Percentiles rank a stretch among this genome's conserved stretches.
These are phyloP conservation scores for Xylaria hypoxylon DNA, from an alignment of 2,329 filamentous ascomycete species.

Conservation along the genomic window DNA sequence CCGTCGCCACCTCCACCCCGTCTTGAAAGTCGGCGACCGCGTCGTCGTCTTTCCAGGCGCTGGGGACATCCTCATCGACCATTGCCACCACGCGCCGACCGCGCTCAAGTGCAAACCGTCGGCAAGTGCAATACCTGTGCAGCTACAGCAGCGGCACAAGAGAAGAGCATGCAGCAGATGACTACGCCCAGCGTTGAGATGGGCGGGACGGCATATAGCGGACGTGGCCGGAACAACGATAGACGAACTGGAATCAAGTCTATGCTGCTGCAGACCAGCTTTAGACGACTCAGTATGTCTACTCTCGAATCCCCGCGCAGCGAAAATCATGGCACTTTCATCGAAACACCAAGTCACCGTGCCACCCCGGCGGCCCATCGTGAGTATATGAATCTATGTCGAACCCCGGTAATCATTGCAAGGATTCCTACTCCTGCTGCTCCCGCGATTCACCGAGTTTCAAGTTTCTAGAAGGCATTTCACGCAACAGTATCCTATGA, in stretches of 20 bases:
- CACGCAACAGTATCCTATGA: not conserved
- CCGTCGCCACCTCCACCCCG: slow-evolving; percentile 7
- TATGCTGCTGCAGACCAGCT: slow-evolving; percentile 33
- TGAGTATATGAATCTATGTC: slow-evolving; percentile 29
- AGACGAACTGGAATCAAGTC: slow-evolving; percentile 31
- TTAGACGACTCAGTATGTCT: slow-evolving; percentile 31
- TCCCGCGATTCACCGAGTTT: slow-evolving; percentile 34
- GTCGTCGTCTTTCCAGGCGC: slow-evolving; percentile 34
- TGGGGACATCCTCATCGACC: slow-evolving; percentile 27
- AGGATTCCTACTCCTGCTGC: slow-evolving; percentile 42
- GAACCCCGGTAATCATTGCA: slow-evolving; percentile 21
- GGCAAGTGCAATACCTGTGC: slow-evolving; percentile 47
- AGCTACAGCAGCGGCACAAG: slow-evolving; percentile 43
- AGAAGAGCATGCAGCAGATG: slow-evolving; percentile 34
- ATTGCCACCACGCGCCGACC: slow-evolving; percentile 4
- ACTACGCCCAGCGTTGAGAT: slow-evolving; percentile 3
- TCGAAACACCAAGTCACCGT: not conserved
- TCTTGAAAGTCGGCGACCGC: slow-evolving; percentile 15
- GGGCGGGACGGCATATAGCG: not conserved
- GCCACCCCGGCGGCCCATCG: not conserved
- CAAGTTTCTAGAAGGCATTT: slow-evolving; percentile 34
- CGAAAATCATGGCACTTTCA: not conserved
- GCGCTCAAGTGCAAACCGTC: slow-evolving; percentile 43
- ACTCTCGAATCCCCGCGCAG: not conserved
- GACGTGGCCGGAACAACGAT: slow-evolving; percentile 17